Conservation (phyloP, 495 filamentous ascomycete genomes). For the Podospora sp. region DNA sequence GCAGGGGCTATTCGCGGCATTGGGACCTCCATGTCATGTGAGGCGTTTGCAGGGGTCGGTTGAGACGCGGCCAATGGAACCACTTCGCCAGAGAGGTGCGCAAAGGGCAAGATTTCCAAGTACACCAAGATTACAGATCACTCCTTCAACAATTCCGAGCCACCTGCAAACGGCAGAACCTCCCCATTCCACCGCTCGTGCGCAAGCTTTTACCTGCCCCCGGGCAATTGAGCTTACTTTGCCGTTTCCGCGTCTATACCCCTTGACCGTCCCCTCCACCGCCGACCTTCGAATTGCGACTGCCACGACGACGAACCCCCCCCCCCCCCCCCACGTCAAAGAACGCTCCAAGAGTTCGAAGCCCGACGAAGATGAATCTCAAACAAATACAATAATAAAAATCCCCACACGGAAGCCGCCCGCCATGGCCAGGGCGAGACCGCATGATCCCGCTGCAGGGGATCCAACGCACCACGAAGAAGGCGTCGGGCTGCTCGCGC, state of each 20-base stretch:
- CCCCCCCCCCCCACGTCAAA: neutral
- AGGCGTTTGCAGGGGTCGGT: neutral
- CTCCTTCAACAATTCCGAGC: neutral
- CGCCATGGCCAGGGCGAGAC: slow-evolving; percentile 50
- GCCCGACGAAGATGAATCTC: slow-evolving; percentile 38
- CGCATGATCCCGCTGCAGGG: slow-evolving; percentile 31
- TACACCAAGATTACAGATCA: neutral
- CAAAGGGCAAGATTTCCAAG: neutral
- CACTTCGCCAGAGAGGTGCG: neutral
- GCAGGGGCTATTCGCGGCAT: neutral
- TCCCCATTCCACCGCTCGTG: slow-evolving; percentile 1
- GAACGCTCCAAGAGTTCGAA: neutral
- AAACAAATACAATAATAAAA: slow-evolving; percentile 19
- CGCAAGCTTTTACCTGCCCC: too few species aligned
- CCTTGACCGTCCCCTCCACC: slow-evolving; percentile 10
- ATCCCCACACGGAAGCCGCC: neutral
- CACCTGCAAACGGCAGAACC: neutral
- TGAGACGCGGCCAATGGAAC: neutral
- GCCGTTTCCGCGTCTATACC: neutral
- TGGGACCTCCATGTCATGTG: neutral
- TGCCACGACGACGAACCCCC: neutral
- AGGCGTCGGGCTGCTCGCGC: slow-evolving; percentile 47
- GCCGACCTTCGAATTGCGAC: neutral
- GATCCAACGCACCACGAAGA: slow-evolving; percentile 39
- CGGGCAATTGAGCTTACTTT: neutral